phyloP scores from a whole-genome alignment of 2,329 filamentous ascomycete species.

The Stemphylium beticola region DNA sequence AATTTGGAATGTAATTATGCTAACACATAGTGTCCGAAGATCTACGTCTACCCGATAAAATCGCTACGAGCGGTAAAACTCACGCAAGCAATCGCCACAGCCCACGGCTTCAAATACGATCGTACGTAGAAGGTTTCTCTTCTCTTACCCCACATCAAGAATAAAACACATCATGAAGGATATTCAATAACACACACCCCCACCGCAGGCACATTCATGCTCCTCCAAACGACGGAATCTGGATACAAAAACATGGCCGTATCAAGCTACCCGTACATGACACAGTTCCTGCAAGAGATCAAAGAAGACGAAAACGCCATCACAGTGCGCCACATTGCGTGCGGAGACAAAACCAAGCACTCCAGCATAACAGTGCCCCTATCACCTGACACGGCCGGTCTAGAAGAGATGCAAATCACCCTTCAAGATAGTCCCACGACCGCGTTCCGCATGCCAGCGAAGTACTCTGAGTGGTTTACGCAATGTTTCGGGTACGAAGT shows the following conservation, averaged over 20 bases:
- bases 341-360: conserved; percentile 30
- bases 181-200: no score
- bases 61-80: conserved; percentile 51
- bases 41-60: conserved; percentile 58
- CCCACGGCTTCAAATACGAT: conserved; percentile 55
- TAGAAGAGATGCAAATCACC: conserved; percentile 49
- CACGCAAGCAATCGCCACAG: conserved; percentile 49
- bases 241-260: conserved; percentile 53
- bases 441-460: conserved; percentile 52
- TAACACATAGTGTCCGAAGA: conserved; percentile 29
- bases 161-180: background rate
- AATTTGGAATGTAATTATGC: background rate
- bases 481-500: conserved; percentile 53
- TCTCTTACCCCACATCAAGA: background rate
- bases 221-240: conserved; percentile 49
- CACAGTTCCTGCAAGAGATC: conserved; percentile 51
- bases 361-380: conserved; percentile 50
- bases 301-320: conserved; percentile 34
- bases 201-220: conserved; percentile 43
- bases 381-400: conserved; percentile 42
- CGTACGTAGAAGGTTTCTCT: conserved; percentile 27
- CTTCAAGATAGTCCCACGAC: conserved; percentile 53
- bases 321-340: conserved; percentile 50
- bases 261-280: conserved; percentile 48
- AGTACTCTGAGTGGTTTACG: conserved; percentile 54